Evolutionary conservation across 768 basidiomycete species (phyloP).

Genomic region (Tricholoma bakamatsutake): DNA sequence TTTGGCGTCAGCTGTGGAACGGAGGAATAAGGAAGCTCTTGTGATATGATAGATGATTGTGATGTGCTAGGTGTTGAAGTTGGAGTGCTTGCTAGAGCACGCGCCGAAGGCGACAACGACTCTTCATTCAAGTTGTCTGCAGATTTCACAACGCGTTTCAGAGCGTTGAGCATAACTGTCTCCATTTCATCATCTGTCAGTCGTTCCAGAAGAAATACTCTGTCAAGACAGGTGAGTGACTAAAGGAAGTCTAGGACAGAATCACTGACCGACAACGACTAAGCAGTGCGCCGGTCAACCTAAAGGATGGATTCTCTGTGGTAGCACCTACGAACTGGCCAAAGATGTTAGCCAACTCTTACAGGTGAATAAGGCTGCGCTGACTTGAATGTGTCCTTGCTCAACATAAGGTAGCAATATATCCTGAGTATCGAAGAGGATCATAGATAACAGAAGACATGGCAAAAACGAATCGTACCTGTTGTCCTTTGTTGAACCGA

Average conservation of each 20-base stretch:
- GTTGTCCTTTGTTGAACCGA: conserved; percentile 68
- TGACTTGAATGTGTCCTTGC: conserved; percentile 64
- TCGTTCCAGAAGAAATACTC: conserved; percentile 69
- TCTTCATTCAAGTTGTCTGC: conserved; percentile 6
- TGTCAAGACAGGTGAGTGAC: conserved; percentile 23
- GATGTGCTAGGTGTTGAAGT: conserved; percentile 7
- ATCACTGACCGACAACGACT: conserved; percentile 66
- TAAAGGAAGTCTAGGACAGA: conserved; percentile 5
- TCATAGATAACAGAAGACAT: neutral
- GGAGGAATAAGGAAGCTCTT: conserved; percentile 7
- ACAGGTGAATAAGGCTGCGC: conserved; percentile 6
- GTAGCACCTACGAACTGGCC: conserved; percentile 72
- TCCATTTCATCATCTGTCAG: conserved; percentile 59
- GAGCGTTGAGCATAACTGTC: conserved; percentile 51
- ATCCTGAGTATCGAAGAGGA: conserved; percentile 38
- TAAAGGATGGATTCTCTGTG: conserved; percentile 88
- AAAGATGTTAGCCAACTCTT: neutral
- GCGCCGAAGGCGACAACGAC: conserved; percentile 1
- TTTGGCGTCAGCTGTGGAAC: conserved; percentile 39
- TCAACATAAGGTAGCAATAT: conserved; percentile 80
- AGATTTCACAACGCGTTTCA: conserved; percentile 21
- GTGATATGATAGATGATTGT: conserved; percentile 12
- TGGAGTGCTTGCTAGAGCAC: neutral
- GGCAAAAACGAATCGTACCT: conserved; percentile 30
- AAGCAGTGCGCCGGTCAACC: conserved; percentile 63